These are phyloP conservation scores for Daedaleopsis sinensis DNA, from an alignment of 768 basidiomycete genomes.

Conservation along the genomic window DNA sequence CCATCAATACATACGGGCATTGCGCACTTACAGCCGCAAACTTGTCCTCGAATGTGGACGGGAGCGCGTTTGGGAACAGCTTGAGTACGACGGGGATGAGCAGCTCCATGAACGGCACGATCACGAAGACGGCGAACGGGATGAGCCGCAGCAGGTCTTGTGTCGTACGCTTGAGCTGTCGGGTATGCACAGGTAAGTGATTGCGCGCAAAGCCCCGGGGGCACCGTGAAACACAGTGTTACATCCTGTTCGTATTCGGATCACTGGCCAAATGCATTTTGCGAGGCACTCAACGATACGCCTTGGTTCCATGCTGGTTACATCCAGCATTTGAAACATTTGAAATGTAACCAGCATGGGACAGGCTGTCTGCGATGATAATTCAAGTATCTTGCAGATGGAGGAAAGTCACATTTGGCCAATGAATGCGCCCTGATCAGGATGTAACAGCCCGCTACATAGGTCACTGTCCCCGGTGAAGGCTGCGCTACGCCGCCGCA, in stretches of 20 bases:
- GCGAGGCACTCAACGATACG: no score
- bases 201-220: background rate
- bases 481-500: background rate
- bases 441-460: no score
- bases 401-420: no score
- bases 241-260: no score
- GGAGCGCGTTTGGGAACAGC: conserved; percentile 98
- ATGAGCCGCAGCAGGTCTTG: conserved; percentile 91
- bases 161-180: conserved; percentile 88
- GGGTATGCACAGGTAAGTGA: background rate
- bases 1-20: background rate
- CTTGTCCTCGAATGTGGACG: conserved; percentile 97
- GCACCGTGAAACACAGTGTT: no score
- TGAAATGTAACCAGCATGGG: no score
- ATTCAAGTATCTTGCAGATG: no score
- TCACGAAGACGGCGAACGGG: conserved; percentile 92
- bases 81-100: conserved; percentile 95
- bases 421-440: no score
- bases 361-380: no score
- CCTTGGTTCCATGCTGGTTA: no score
- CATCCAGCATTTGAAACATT: no score
- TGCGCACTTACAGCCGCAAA: conserved; percentile 76
- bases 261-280: no score
- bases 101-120: conserved; percentile 98
- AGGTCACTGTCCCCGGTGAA: background rate